These are phyloP conservation scores for Stachybotrys echinatus DNA, from an alignment of 2,329 filamentous ascomycete genomes.

Conservation along the genomic window DNA sequence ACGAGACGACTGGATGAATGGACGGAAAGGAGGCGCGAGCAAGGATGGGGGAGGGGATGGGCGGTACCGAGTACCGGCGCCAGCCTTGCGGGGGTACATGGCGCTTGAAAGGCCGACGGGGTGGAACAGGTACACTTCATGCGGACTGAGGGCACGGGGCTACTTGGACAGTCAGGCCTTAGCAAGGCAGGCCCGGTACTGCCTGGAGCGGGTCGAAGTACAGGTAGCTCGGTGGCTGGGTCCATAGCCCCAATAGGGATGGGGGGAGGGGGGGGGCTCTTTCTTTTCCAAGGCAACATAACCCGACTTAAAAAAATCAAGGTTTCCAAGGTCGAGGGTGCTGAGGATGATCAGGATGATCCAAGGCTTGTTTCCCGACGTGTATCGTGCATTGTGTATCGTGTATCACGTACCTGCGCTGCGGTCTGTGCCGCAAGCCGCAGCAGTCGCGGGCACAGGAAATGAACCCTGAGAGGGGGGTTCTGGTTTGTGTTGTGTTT, in stretches of 20 bases:
- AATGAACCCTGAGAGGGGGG: too few species aligned
- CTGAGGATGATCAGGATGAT: too few species aligned
- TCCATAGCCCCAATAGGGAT: not conserved
- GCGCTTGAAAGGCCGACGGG: not conserved
- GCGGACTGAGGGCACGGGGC: too few species aligned
- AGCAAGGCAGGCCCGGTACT: not conserved
- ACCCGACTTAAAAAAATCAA: not conserved
- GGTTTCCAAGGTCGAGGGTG: not conserved
- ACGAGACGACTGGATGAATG: not conserved
- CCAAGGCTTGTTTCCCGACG: not conserved
- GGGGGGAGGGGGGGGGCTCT: too few species aligned
- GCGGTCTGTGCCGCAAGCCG: too few species aligned
- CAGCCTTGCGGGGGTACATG: not conserved
- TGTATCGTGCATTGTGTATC: not conserved
- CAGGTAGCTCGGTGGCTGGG: not conserved
- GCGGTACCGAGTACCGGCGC: not conserved
- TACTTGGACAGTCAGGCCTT: not conserved
- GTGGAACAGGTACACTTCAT: not conserved
- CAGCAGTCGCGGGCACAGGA: too few species aligned
- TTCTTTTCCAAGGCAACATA: not conserved
- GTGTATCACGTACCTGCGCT: not conserved
- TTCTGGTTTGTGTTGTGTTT: not conserved
- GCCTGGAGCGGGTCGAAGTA: not conserved
- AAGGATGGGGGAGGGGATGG: not conserved
- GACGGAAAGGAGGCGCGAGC: slow-evolving; percentile 1